These are phyloP conservation scores for Trichoderma endophyticum DNA, from an alignment of 2,329 filamentous ascomycete genomes.

Conservation along the genomic window DNA sequence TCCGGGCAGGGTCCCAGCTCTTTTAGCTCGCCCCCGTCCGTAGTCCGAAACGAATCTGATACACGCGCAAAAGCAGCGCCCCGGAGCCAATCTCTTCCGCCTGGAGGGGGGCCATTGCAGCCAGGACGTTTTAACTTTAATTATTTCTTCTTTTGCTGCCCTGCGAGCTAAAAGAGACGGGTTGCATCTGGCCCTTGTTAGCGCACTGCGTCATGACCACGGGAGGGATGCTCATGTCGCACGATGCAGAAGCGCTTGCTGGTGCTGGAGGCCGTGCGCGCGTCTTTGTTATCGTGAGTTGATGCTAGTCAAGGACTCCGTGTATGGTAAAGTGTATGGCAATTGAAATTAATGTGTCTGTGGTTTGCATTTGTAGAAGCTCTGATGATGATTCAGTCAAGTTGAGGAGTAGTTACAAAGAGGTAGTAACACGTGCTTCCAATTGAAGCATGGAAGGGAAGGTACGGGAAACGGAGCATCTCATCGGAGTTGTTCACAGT, in stretches of 20 bases:
- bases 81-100: conserved; percentile 16
- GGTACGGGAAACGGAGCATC: not conserved
- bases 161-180: not conserved
- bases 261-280: not conserved
- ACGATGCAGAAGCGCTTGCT: not conserved
- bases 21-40: conserved; percentile 9
- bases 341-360: not conserved
- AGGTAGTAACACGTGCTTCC: not conserved
- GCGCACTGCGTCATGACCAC: not conserved
- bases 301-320: not conserved
- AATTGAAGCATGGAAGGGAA: not conserved
- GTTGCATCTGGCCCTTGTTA: not conserved
- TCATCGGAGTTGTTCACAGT: not conserved
- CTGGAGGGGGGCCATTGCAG: not conserved
- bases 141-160: conserved; percentile 1
- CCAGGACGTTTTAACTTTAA: conserved; percentile 12
- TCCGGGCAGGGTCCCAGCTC: not conserved
- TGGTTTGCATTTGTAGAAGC: not conserved
- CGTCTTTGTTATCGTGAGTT: not conserved
- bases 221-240: not conserved
- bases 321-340: not conserved
- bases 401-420: not conserved
- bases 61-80: conserved; percentile 15
- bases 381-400: not conserved
- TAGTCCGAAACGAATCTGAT: conserved; percentile 22